phyloP scores from a whole-genome alignment of 2,329 filamentous ascomycete genomes.

The Didymosphaeria variabile region DNA sequence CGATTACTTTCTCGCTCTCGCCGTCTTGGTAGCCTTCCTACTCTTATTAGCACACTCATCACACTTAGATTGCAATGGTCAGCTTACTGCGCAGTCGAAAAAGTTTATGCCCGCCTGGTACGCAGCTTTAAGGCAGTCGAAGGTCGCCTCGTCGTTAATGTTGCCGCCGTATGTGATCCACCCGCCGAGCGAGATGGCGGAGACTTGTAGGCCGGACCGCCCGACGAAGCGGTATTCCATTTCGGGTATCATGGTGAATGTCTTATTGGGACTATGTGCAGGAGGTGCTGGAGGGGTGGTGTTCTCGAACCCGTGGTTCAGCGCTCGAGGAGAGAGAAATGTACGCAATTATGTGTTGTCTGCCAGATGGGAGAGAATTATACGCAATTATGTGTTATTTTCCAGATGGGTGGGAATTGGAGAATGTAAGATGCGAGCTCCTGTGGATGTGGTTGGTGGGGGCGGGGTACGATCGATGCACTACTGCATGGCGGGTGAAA shows the following conservation, averaged over 20 bases:
- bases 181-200: slow-evolving; percentile 71
- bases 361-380: too few relatives aligned
- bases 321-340: too few relatives aligned
- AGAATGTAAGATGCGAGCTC: not conserved
- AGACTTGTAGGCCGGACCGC: slow-evolving; percentile 76
- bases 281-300: not conserved
- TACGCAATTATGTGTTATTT: not conserved
- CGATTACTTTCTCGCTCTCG: slow-evolving; percentile 64
- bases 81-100: slow-evolving; percentile 62
- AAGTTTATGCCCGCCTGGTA: slow-evolving; percentile 68
- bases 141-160: slow-evolving; percentile 70
- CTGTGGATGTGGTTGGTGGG: not conserved
- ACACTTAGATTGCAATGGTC: too few relatives aligned
- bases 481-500: slow-evolving; percentile 3
- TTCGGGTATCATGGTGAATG: slow-evolving; percentile 41
- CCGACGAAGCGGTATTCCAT: slow-evolving; percentile 80
- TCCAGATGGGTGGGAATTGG: too few relatives aligned
- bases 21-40: slow-evolving; percentile 62
- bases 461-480: slow-evolving; percentile 1
- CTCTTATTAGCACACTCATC: too few relatives aligned
- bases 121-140: slow-evolving; percentile 63
- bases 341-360: not conserved
- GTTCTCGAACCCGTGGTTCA: too few relatives aligned
- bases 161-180: slow-evolving; percentile 77
- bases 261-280: not conserved